Conservation (phyloP, 2,329 filamentous ascomycete species). For the Elsinoe ampelina region DNA sequence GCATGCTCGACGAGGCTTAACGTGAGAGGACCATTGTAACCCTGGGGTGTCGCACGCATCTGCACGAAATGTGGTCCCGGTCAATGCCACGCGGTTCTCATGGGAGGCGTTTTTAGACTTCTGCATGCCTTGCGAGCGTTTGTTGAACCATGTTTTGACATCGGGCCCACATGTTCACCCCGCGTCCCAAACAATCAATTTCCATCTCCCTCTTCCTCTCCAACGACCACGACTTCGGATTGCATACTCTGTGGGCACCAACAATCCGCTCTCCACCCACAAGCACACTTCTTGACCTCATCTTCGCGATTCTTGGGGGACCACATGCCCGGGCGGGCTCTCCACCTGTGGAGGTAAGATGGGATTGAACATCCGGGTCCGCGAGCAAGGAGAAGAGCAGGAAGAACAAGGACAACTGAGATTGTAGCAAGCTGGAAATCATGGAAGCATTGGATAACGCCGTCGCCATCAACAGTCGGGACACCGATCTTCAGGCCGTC, state of each 20-base stretch:
- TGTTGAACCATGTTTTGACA: not conserved
- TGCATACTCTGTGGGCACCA: not conserved
- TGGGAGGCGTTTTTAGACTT: not conserved
- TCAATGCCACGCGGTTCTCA: not conserved
- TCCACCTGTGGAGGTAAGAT: not conserved
- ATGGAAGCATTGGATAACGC: slow-evolving; percentile 10
- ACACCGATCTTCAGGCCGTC: not conserved
- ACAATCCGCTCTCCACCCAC: not conserved
- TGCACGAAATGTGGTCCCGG: slow-evolving; percentile 9
- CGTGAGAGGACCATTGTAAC: too few species aligned
- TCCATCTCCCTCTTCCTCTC: not conserved
- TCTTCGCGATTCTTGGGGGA: not conserved
- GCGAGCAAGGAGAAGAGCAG: not conserved
- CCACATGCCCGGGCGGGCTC: not conserved
- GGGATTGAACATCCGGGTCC: not conserved
- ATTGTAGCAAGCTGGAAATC: not conserved
- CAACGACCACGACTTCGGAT: not conserved
- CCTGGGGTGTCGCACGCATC: too few species aligned
- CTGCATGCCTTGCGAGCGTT: not conserved
- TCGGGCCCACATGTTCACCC: slow-evolving; percentile 6
- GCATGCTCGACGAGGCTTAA: too few species aligned
- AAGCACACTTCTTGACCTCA: not conserved
- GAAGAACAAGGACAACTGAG: not conserved
- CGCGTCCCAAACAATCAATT: not conserved
- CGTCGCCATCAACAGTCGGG: not conserved